Base-by-base conservation (phyloP, 2,329 filamentous ascomycete genomes). In the Triangularia setosa region DNA sequence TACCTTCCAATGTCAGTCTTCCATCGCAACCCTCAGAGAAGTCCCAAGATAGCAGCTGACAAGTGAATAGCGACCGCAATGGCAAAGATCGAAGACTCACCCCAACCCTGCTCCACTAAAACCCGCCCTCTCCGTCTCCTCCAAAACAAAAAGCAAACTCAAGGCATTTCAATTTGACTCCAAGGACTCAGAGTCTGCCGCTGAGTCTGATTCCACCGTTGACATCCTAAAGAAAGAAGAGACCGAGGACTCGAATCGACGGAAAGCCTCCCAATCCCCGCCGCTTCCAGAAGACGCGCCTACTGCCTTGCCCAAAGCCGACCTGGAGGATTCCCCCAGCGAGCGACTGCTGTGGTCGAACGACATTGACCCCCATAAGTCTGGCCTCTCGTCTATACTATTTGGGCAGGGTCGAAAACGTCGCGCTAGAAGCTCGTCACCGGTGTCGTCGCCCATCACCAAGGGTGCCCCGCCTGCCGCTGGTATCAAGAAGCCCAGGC, bases 351-450 rank as follows among this genome's bases (percentile, higher is more conserved):
- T 83, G 27, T 90, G 88, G 88, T 80, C 87, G 67, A 83, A 81
- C 63, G 80, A 79, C 44, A 30, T 40, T 21, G 35, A 62, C n/a
- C n/a, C 53, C 30, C 80, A 64, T 77, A 80, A 68, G 74, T 71
- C 11, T 68, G 75, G 75, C 28, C 72, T 83, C 66, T 83, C 79
- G 60, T 83, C 79, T 61, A 82, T 80, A 75, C 78, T 79, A 77
- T 78, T 71, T 69, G 83, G 80, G 65, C 81, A 76, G 71, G 80
- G 81, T 66, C 84, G 81, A 69, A 93, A 93, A 75, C 84, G 58
- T 8, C 58, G 91, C 63, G 87, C 88, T 16, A 84, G 87, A 69
- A 93, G 89, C 76, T 92, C 90, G 12, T 93, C 91, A 0, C 90
- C 90, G 0, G 77, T 83, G 1, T 88, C 87, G 4, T 93, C 90